Evolutionary conservation across 2,329 filamentous ascomycete genomes (phyloP), one percentile per base, ranked within the genome.

Genomic region (Aciculosporium take): DNA sequence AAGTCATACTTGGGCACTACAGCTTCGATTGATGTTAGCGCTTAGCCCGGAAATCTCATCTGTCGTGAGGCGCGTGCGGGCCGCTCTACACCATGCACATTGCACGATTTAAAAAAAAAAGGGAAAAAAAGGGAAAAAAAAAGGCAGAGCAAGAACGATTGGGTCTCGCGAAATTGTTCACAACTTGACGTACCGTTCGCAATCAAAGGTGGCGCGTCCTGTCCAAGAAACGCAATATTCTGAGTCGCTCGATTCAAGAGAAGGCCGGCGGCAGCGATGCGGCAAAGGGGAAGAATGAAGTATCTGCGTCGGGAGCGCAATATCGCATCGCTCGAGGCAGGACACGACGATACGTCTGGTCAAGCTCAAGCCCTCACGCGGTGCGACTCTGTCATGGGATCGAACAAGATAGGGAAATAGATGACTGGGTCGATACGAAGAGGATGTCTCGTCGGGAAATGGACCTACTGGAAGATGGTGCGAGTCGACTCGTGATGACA

Each of bases 1-100:
- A 38, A 25, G 33, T 15, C 44, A 43, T 45, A 15, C 9, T 38
- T 33, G 27, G 24, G 29, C 21, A 25, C 23, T 43, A 7, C 25
- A 12, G 13, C 40, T 42, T 29, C n/a, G n/a, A 17, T 12, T 9
- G 15, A 20, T 32, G 36, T 42, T 9, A 33, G 41, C 17, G 7
- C 13, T 25, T 5, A 20, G 7, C 12, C 36, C 8, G 7, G 12
- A 24, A 17, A 23, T 15, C 13, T n/a, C n/a, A 23, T 21, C 13
- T 4, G 18, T 7, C n/a, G 28, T 27, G 21, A 33, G 29, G 15
- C 9, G 23, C 29, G 7, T 20, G 21, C 15, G 28, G 12, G 23
- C 29, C 12, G 8, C 7, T 29, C 7, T 13, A 12, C 18, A 23
- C 4, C 31, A 28, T 8, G 12, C 13, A 13, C 15, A 15, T 25